Base-by-base conservation (phyloP, 78 protist species). In the Parvularia atlantis region DNA sequence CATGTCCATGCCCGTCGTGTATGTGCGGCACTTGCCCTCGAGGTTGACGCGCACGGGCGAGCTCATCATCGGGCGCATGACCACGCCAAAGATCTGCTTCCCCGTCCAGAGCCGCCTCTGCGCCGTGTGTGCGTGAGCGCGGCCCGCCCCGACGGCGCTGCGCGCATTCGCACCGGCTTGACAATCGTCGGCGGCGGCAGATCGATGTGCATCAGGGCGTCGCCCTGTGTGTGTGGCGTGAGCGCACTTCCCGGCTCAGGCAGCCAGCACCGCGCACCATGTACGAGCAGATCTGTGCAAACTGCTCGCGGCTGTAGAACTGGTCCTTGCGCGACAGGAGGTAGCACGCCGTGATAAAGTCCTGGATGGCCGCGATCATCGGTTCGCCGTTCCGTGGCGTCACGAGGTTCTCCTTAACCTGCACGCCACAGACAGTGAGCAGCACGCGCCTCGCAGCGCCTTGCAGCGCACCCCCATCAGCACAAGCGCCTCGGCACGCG, bases 331-430 rank as follows among this genome's bases (percentile, higher is more conserved):
- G 73, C 6, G 97, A 78, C 39, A 97, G 67, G 26, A 95, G 69
- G 63, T 82, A 96, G 0, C 91, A 52, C 0, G 91, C 91, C 14
- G 99, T 92, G 46, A 93, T 80, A 69, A 91, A 93, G 66, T 94
- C 99, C 80, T 98, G 99, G 1, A 87, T 95, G 57, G 98, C 91
- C 6, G 98, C 91, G 30, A 98, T 82, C 37, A 97, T 48, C 20
- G 95, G 96, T 73, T 82, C 91, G 52, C 99, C 99, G 63, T 84
- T 72, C n/a, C 95, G 76, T 19, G 99, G 98, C 6, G 99, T 92
- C 62, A 83, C 74, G 40, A 97, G 48, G 77, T 98, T 98, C 33
- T 86, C 19, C 33, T 33, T 39, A 41, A 54, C 50, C 19, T n/a
- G n/a, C n/a, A n/a, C n/a, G n/a, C n/a, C n/a, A n/a, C n/a, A n/a